Evolutionary conservation across 2,329 filamentous ascomycete species (phyloP), one percentile per base, ranked within the genome.

Genomic region (Magnaporthiopsis rhizophila): DNA sequence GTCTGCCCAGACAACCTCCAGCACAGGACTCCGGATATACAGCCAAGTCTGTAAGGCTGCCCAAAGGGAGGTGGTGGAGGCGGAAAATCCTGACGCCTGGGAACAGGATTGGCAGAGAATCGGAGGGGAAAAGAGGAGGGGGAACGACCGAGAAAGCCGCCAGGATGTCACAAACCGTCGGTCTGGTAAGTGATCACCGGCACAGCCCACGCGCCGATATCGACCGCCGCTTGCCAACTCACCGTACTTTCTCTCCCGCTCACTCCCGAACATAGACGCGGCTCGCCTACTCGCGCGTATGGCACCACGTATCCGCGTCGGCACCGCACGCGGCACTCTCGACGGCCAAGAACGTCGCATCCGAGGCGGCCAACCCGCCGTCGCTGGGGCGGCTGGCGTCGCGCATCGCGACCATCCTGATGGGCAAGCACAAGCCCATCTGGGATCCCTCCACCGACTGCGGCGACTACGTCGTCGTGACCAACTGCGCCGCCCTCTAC

Each of bases 351-450:
- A 66, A 82, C 76, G 45, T 24, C 45, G 74, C 83, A 71, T 69
- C 75, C 3, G 75, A 73, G 38, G 78, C 81, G 69, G 76, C 86
- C 30, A 87, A 87, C 26, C 83, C 86, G 24, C 92, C 92, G 18
- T 88, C 92, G n/a, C 89, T 97, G 57, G 94, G 94, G 70, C 92
- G 94, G 58, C 84, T 97, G 62, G 94, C 94, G 67, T 92, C 89
- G 63, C 87, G 89, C 68, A 97, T 97, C 76, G 94, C 93, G 67
- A 82, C 89, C 64, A 83, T 91, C 66, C 86, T 97, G 63, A 97
- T 98, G 93, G 95, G 95, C 79, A 99, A 99, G 83, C 90, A 99
- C 84, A 99, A 99, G 80, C 95, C 95, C 28, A 97, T 95, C 77
- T 99, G 88, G 80, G 91, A 98, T 79, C 95, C 95, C 1, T 97